phyloP scores from a whole-genome alignment of 2,329 filamentous ascomycete species.

The Clarireedia monteithiana region DNA sequence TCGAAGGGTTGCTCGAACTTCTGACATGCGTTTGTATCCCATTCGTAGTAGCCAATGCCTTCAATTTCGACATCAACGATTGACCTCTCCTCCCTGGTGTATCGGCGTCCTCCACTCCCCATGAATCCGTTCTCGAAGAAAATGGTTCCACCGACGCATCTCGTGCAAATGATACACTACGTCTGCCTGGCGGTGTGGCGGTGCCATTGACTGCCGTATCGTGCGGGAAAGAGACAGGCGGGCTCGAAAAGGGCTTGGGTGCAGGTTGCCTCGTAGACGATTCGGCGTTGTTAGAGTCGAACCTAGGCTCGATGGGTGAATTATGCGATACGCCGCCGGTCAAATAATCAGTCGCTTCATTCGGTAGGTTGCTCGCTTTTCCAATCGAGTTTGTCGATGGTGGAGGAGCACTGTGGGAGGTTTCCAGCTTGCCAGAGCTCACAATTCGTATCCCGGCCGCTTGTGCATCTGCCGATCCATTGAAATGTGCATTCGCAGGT shows the following conservation, averaged over 20 bases:
- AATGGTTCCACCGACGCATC: conserved; percentile 37
- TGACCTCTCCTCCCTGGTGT: conserved; percentile 48
- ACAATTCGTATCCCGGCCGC: conserved; percentile 24
- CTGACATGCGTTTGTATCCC: conserved; percentile 37
- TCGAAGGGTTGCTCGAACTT: conserved; percentile 31
- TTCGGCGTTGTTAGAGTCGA: neutral
- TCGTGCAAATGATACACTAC: conserved; percentile 71
- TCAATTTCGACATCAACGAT: conserved; percentile 71
- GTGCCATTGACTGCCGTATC: conserved; percentile 18
- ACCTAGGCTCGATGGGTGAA: neutral
- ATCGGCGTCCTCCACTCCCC: conserved; percentile 52
- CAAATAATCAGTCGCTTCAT: conserved; percentile 27
- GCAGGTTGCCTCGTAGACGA: neutral
- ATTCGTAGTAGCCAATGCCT: conserved; percentile 57
- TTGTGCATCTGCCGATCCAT: conserved; percentile 19
- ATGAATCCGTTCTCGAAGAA: conserved; percentile 56
- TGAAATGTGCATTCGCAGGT: conserved; percentile 17
- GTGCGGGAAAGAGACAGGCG: conserved; percentile 5
- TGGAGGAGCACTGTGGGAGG: conserved; percentile 11
- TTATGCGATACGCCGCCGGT: conserved; percentile 27
- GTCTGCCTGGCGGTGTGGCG: conserved; percentile 35
- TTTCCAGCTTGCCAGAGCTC: conserved; percentile 14
- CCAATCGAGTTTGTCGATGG: conserved; percentile 13
- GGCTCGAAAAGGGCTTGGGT: conserved; percentile 10
- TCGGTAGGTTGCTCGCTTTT: conserved; percentile 11